Conservation (phyloP, 1,139 yeast species). For the Pichiaceae sp. region DNA sequence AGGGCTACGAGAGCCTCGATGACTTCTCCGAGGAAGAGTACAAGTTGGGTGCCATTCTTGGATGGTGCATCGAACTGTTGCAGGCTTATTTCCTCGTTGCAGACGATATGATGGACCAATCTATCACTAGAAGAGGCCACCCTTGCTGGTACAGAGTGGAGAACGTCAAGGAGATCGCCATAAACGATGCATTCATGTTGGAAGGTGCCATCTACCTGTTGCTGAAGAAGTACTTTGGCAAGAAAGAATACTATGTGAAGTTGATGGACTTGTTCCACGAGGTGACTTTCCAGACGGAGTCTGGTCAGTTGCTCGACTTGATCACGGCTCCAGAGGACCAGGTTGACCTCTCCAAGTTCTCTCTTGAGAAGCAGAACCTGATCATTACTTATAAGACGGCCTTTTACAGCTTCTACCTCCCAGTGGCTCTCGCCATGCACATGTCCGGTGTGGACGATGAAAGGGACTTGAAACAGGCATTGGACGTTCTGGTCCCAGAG, state of each 20-base stretch:
- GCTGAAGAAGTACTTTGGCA: constrained; percentile 80
- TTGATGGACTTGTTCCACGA: constrained; percentile 87
- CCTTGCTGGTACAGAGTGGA: constrained; percentile 92
- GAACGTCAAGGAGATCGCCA: constrained; percentile 85
- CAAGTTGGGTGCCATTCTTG: constrained; percentile 79
- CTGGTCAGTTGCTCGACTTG: constrained; percentile 91
- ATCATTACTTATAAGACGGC: constrained; percentile 97
- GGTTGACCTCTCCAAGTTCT: constrained; percentile 81
- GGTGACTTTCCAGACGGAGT: constrained; percentile 94
- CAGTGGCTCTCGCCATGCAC: constrained; percentile 95
- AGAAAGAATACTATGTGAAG: constrained; percentile 79
- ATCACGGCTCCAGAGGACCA: constrained; percentile 95
- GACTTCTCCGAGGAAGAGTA: constrained; percentile 61
- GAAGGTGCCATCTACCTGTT: constrained; percentile 90
- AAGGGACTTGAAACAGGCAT: constrained; percentile 78
- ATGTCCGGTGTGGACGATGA: constrained; percentile 73
- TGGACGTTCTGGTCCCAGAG: constrained; percentile 80
- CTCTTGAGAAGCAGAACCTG: constrained; percentile 84
- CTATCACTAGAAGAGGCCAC: constrained; percentile 96
- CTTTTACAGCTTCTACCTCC: constrained; percentile 92
- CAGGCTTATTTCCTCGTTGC: constrained; percentile 97
- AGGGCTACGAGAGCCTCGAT: constrained; percentile 47
- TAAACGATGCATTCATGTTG: constrained; percentile 94
- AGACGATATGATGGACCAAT: constrained; percentile 97
- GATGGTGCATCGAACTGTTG: constrained; percentile 92